These are phyloP conservation scores for Trichosanthes cucumerina DNA, from an alignment of 306 rosid species.

Conservation along the genomic window DNA sequence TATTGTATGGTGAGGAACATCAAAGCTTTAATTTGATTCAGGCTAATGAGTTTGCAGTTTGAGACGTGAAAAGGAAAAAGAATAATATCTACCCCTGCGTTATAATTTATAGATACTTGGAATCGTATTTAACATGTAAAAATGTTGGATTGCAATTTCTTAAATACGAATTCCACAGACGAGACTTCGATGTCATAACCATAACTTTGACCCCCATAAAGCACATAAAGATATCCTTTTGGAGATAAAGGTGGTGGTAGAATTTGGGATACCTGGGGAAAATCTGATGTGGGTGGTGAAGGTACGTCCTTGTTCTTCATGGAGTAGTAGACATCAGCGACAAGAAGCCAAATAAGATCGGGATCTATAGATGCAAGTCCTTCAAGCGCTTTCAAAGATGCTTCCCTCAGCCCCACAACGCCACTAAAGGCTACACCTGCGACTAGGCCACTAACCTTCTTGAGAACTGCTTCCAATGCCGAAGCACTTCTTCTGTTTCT, in stretches of 20 bases:
- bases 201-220: conserved; percentile 67
- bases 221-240: conserved; percentile 50
- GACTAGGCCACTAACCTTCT: conserved; percentile 61
- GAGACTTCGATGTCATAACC: conserved; percentile 62
- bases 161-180: conserved; percentile 55
- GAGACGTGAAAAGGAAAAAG: background rate
- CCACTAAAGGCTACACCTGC: conserved; percentile 86
- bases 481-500: conserved; percentile 44
- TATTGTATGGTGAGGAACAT: background rate
- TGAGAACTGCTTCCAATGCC: conserved; percentile 61
- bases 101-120: background rate
- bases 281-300: conserved; percentile 38
- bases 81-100: background rate
- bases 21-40: background rate
- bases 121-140: conserved; percentile 30
- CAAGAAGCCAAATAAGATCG: conserved; percentile 91
- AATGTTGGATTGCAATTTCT: conserved; percentile 32
- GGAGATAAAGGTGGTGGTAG: conserved; percentile 52
- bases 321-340: conserved; percentile 74
- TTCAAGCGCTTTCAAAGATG: conserved; percentile 60
- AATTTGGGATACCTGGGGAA: conserved; percentile 42
- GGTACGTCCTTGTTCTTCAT: conserved; percentile 29
- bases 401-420: conserved; percentile 59
- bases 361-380: conserved; percentile 80
- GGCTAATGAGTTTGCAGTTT: background rate